Conservation (phyloP, 2,329 filamentous ascomycete genomes). For the Cladobotryum mycophilum region DNA sequence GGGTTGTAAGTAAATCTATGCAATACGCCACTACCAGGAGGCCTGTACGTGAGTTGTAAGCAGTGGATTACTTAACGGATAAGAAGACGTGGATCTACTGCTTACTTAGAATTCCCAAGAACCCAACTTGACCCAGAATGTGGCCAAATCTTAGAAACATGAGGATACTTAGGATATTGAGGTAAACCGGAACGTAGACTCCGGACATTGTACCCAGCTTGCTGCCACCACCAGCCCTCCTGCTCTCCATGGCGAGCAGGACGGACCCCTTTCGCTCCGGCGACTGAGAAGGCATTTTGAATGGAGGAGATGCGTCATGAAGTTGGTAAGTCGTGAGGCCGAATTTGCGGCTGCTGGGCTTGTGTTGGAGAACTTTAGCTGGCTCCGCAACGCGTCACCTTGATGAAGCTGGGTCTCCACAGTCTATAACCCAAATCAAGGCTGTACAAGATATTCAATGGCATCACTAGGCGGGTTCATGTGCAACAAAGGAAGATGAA, state of each 20-base stretch:
- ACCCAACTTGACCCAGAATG: constrained; percentile 72
- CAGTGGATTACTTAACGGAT: background rate
- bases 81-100: background rate
- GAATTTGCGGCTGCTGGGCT: background rate
- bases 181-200: constrained; percentile 80
- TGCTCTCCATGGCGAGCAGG: constrained; percentile 27
- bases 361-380: background rate
- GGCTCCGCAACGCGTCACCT: background rate
- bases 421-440: too few species aligned
- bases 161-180: constrained; percentile 84
- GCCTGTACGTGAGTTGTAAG: constrained; percentile 35
- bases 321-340: background rate
- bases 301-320: background rate
- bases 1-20: constrained; percentile 76
- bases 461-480: too few species aligned
- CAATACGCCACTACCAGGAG: constrained; percentile 70
- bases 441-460: too few species aligned
- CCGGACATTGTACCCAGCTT: constrained; percentile 74
- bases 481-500: background rate
- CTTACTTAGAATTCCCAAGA: constrained; percentile 73
- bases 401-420: too few species aligned
- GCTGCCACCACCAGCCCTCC: constrained; percentile 28
- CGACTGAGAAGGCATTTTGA: constrained; percentile 11
- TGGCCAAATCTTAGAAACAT: constrained; percentile 90
- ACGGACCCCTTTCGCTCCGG: constrained; percentile 11